Base-by-base conservation (phyloP, 768 basidiomycete species). In the Termitomyces heimii region DNA sequence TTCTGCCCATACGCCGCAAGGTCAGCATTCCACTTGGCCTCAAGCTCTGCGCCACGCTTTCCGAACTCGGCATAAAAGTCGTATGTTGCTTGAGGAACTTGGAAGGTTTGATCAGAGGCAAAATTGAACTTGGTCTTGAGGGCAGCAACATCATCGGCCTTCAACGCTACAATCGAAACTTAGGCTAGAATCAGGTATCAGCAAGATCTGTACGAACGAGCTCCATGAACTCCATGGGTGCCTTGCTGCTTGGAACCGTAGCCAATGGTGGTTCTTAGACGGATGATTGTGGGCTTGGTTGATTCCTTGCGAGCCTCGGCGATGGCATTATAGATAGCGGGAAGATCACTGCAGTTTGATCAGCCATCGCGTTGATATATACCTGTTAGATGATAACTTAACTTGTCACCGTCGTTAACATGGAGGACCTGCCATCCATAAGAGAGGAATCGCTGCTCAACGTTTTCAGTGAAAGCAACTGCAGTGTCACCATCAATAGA, bases 351-450 rank as follows among this genome's bases (percentile, higher is more conserved):
- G 57, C 28, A 52, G 39, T 16, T 22, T n/a, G 20, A 39, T 55
- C 57, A 44, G 59, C 39, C 39, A 49, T 20, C 32, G 8, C 28
- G 20, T 16, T 18, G n/a, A 28, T 43, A 5, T 37, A 20, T 12
- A 14, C 22, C 24, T 20, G 29, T 4, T 10, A 44, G 9, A 35
- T 26, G 10, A 62, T 28, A 22, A 71, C 74, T 70, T 64, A 92
- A 52, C 88, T 68, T 77, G 73, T 93, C 87, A 53, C 93, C 93
- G 58, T 94, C 76, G 57, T 86, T 78, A 57, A 94, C 90, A 66
- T 82, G 82, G 60, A 95, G 82, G 56, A 95, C 92, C 61, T 97
- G 89, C 95, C 95, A 98, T 54, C 91, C 93, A 72, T 97, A 97
- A 2, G 95, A 70, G 68, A 85, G 75, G 81, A 94, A 97, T 55